Evolutionary conservation across 306 rosid species (phyloP).

Genomic region (Biancaea sappan): DNA sequence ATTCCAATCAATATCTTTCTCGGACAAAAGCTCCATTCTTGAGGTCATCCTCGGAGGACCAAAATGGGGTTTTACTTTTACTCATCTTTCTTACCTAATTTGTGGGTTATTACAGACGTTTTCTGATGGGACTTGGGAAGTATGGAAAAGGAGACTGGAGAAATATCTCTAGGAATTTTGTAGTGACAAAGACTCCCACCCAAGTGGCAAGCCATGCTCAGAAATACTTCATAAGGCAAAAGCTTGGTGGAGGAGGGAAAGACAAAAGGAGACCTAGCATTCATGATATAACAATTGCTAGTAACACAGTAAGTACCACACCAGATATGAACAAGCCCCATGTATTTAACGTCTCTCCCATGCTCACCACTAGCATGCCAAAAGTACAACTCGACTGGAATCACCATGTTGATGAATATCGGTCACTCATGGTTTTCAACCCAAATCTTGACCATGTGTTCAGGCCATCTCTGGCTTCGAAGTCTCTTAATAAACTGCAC

Average conservation of each 20-base stretch:
- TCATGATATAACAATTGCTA: constrained; percentile 67
- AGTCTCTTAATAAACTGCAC: constrained; percentile 39
- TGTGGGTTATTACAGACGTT: constrained; percentile 47
- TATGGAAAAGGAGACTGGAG: constrained; percentile 76
- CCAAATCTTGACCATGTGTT: constrained; percentile 42
- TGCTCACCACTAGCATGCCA: constrained; percentile 30
- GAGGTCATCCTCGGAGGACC: no score
- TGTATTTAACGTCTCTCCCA: constrained; percentile 37
- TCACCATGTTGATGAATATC: constrained; percentile 28
- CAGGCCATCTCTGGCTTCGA: constrained; percentile 38
- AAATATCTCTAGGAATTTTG: constrained; percentile 58
- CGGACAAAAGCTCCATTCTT: background rate
- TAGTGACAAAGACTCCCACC: constrained; percentile 44
- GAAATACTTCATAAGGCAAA: constrained; percentile 74
- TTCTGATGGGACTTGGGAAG: constrained; percentile 62
- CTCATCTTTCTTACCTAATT: background rate
- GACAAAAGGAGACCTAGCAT: constrained; percentile 71
- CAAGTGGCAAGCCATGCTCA: constrained; percentile 56
- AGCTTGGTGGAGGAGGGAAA: constrained; percentile 51
- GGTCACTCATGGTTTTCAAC: constrained; percentile 42
- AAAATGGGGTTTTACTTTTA: no score
- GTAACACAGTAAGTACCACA: constrained; percentile 41
- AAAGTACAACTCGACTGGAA: constrained; percentile 44
- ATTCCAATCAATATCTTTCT: background rate
- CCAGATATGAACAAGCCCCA: constrained; percentile 35